A percentile compares a stretch with the other conserved stretches of the same genome.
Conservation (phyloP, 129 eudicot species). For the Pseudognaphalium luteoalbum region DNA sequence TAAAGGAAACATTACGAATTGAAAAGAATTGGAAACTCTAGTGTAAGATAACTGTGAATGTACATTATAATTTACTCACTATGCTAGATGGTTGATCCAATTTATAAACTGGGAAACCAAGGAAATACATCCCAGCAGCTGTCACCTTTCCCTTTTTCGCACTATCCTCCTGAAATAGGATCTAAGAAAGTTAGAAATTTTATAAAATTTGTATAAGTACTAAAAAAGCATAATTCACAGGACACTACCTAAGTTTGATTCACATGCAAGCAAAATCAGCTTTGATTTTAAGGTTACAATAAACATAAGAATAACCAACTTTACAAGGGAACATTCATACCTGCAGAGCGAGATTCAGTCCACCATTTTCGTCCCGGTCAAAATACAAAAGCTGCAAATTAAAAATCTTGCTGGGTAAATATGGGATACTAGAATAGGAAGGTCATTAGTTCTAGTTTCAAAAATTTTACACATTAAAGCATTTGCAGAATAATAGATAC, state of each 20-base stretch:
- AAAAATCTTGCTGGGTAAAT: conserved; percentile 11
- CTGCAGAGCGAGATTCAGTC: conserved; percentile 86
- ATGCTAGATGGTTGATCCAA: conserved; percentile 61
- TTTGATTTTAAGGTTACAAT: conserved; percentile 1
- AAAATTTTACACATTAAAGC: not conserved
- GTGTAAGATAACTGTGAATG: not conserved
- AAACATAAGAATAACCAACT: not conserved
- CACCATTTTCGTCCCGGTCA: conserved; percentile 79
- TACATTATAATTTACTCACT: conserved; percentile 40
- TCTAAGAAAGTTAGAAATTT: not conserved
- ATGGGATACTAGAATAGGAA: too few relatives aligned
- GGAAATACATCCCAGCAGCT: conserved; percentile 94
- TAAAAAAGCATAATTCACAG: not conserved
- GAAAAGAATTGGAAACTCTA: not conserved
- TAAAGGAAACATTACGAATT: not conserved
- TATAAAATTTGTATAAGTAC: not conserved
- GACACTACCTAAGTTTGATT: not conserved
- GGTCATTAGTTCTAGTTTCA: not conserved
- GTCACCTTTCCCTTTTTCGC: conserved; percentile 76
- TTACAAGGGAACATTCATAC: conserved; percentile 33
- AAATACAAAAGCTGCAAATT: conserved; percentile 82
- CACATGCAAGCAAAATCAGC: not conserved
- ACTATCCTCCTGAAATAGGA: conserved; percentile 70
- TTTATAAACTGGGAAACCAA: conserved; percentile 88
- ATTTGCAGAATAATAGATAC: not conserved